These are phyloP conservation scores for Cladosporium sp. DNA, from an alignment of 2,329 filamentous ascomycete genomes.

Conservation along the genomic window DNA sequence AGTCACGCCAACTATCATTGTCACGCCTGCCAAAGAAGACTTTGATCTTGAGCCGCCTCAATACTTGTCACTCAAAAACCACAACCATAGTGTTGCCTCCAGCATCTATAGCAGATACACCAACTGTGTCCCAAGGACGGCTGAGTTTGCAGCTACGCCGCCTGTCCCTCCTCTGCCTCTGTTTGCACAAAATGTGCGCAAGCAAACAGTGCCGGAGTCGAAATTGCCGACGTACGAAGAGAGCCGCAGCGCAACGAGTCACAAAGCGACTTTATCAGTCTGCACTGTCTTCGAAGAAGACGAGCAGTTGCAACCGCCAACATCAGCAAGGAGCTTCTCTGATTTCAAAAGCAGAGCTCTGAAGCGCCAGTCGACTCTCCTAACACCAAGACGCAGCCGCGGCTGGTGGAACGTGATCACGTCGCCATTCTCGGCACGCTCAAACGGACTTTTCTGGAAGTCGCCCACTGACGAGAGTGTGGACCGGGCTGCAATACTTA, in stretches of 20 bases:
- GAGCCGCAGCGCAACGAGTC: not conserved
- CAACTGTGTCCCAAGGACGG: conserved; percentile 23
- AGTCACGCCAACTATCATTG: conserved; percentile 48
- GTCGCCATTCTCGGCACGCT: conserved; percentile 56
- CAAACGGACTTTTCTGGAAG: conserved; percentile 22
- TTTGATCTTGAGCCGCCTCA: conserved; percentile 59
- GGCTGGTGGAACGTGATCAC: conserved; percentile 78
- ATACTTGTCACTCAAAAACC: conserved; percentile 20
- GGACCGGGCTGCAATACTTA: conserved; percentile 18
- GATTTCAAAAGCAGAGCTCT: not conserved
- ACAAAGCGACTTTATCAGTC: conserved; percentile 47
- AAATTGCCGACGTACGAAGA: conserved; percentile 6
- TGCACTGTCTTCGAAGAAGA: conserved; percentile 66
- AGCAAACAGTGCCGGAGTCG: conserved; percentile 2
- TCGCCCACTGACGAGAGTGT: conserved; percentile 21
- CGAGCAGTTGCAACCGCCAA: conserved; percentile 44
- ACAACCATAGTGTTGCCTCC: conserved; percentile 42
- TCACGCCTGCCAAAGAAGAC: conserved; percentile 49
- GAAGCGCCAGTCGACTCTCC: conserved; percentile 38
- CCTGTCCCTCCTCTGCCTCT: conserved; percentile 59
- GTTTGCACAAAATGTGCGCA: conserved; percentile 16
- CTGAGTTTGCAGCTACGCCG: conserved; percentile 41
- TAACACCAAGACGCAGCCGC: conserved; percentile 55
- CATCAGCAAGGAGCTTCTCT: conserved; percentile 23
- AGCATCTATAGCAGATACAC: conserved; percentile 60